phyloP scores from a whole-genome alignment of 371 early-diverging fungal species.

The Choanephora cucurbitarum region DNA sequence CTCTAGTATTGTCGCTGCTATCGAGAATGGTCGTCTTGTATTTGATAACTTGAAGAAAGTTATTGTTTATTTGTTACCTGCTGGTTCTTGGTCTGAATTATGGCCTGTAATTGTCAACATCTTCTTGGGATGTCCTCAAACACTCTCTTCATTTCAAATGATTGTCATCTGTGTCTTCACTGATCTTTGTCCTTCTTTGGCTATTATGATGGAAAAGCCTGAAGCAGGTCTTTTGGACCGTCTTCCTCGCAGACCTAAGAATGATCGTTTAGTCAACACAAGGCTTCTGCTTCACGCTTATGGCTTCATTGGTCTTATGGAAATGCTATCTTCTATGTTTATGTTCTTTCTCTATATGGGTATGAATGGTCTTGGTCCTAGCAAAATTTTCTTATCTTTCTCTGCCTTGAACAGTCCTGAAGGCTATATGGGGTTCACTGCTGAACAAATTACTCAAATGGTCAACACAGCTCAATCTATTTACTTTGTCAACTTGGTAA shows the following conservation, averaged over 20 bases:
- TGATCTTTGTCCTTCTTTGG: slow-evolving; percentile 53
- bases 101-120: slow-evolving; percentile 71
- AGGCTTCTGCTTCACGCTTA: slow-evolving; percentile 64
- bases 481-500: slow-evolving; percentile 67
- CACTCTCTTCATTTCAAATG: slow-evolving; percentile 66
- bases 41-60: slow-evolving; percentile 86
- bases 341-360: slow-evolving; percentile 64
- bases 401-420: slow-evolving; percentile 51
- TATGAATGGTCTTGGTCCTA: slow-evolving; percentile 45
- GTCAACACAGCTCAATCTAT: slow-evolving; percentile 60
- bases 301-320: slow-evolving; percentile 64
- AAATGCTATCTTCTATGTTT: slow-evolving; percentile 58
- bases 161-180: slow-evolving; percentile 64
- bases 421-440: slow-evolving; percentile 50
- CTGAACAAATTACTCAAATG: slow-evolving; percentile 42
- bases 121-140: slow-evolving; percentile 67
- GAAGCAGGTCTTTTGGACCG: slow-evolving; percentile 63
- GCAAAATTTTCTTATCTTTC: slow-evolving; percentile 52
- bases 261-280: slow-evolving; percentile 58
- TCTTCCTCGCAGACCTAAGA: slow-evolving; percentile 62
- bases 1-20: slow-evolving; percentile 69
- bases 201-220: slow-evolving; percentile 67
- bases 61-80: slow-evolving; percentile 74
- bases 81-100: slow-evolving; percentile 72
- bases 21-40: slow-evolving; percentile 80